Evolutionary conservation across 768 basidiomycete genomes (phyloP).

Genomic region (Suillus subaureus): DNA sequence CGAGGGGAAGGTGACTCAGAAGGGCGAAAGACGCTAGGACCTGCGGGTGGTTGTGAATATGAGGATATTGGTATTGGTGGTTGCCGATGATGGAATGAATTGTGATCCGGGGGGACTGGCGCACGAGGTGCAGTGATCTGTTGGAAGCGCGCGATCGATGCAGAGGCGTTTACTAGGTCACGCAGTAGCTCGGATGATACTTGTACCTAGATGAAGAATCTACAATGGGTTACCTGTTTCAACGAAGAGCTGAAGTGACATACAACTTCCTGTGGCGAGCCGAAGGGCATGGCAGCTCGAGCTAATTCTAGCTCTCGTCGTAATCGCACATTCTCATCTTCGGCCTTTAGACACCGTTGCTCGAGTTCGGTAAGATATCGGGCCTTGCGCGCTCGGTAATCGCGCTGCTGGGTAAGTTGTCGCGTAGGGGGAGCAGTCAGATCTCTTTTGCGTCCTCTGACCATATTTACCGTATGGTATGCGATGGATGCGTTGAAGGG

Average conservation of each 20-base stretch:
- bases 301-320: constrained; percentile 49
- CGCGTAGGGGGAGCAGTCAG: constrained; percentile 59
- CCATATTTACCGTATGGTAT: constrained; percentile 40
- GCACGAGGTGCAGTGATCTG: constrained; percentile 43
- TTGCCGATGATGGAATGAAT: neutral
- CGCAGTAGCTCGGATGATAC: constrained; percentile 56
- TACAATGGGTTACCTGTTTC: constrained; percentile 7
- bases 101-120: constrained; percentile 15
- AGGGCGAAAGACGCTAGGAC: constrained; percentile 23
- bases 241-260: constrained; percentile 10
- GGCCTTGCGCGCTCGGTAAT: constrained; percentile 64
- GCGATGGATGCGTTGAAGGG: neutral
- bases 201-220: constrained; percentile 40
- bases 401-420: constrained; percentile 61
- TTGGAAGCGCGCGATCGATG: constrained; percentile 58
- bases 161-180: constrained; percentile 45
- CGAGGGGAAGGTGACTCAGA: constrained; percentile 28
- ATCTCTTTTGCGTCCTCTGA: constrained; percentile 68
- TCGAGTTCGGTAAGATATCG: constrained; percentile 59
- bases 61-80: constrained; percentile 12
- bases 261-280: constrained; percentile 32
- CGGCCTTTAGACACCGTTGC: constrained; percentile 50
- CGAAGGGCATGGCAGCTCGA: constrained; percentile 40
- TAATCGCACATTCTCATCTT: constrained; percentile 56
- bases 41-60: constrained; percentile 12